These are phyloP conservation scores for Penicillium arizonense DNA, from an alignment of 495 filamentous ascomycete genomes.

Conservation along the genomic window DNA sequence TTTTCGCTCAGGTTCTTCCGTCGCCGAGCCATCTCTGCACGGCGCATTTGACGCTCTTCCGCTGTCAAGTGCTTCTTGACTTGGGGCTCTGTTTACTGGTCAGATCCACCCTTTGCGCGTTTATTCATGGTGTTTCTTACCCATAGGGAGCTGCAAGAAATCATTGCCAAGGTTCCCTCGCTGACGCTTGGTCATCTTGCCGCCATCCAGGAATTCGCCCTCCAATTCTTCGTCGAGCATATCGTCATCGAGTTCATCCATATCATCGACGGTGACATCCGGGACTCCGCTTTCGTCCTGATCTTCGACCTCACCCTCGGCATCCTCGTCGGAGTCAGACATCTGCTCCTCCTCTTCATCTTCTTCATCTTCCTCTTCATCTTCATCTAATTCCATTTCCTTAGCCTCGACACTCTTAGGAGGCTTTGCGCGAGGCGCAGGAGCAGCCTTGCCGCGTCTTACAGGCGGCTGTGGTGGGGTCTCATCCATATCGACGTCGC, in stretches of 20 bases:
- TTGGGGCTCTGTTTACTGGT: conserved; percentile 69
- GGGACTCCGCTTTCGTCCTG: conserved; percentile 46
- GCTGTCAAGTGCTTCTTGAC: conserved; percentile 90
- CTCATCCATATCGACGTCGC: conserved; percentile 58
- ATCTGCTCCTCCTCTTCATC: conserved; percentile 57
- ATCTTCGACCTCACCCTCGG: conserved; percentile 50
- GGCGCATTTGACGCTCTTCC: conserved; percentile 91
- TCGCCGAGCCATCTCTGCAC: conserved; percentile 93
- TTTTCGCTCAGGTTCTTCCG: conserved; percentile 97
- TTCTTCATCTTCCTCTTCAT: conserved; percentile 44
- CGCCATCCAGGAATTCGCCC: conserved; percentile 62
- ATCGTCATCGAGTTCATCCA: conserved; percentile 55
- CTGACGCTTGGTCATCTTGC: conserved; percentile 87
- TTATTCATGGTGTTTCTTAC: conserved; percentile 34
- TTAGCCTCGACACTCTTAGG: conserved; percentile 58
- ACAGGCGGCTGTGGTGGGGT: conserved; percentile 40
- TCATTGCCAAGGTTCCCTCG: conserved; percentile 67
- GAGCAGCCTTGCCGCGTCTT: conserved; percentile 30
- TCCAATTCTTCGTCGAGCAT: conserved; percentile 62
- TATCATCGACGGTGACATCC: conserved; percentile 36
- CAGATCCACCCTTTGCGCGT: conserved; percentile 3
- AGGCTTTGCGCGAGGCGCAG: conserved; percentile 32
- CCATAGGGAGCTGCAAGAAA: conserved; percentile 83
- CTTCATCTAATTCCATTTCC: conserved; percentile 56
- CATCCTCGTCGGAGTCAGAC: conserved; percentile 48